A percentile compares a stretch with the other conserved stretches of the same genome.
phyloP scores from a whole-genome alignment of 2,329 filamentous ascomycete genomes.

The Didymella lethalis region DNA sequence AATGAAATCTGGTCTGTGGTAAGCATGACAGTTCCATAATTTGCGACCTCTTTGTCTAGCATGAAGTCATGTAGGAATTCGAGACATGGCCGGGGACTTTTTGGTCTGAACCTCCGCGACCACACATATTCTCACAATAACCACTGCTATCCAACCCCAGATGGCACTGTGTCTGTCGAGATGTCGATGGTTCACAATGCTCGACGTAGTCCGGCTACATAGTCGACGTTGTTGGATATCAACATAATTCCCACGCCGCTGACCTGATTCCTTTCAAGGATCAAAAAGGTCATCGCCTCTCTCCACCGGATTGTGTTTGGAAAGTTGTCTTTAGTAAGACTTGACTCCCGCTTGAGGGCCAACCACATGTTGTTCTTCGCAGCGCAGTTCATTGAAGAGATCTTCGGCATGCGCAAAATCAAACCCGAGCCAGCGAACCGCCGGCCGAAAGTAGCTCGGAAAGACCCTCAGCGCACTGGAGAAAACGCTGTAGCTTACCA shows the following conservation, averaged over 20 bases:
- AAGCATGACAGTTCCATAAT: too few species aligned
- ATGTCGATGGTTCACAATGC: not conserved
- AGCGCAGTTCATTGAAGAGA: not conserved
- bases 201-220: not conserved
- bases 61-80: not conserved
- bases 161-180: not conserved
- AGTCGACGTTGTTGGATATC: not conserved
- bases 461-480: not conserved
- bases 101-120: not conserved
- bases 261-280: not conserved
- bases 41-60: too few species aligned
- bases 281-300: not conserved
- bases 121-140: not conserved
- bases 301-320: not conserved
- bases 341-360: not conserved
- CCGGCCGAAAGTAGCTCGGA: not conserved
- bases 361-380: not conserved
- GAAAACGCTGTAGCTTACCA: not conserved
- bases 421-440: not conserved
- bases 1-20: not conserved
- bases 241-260: not conserved
- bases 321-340: too few species aligned
- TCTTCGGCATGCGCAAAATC: constrained; percentile 1
- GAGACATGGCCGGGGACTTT: not conserved
- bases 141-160: not conserved